Conservation (phyloP, 2,329 filamentous ascomycete species). For the Sclerotinia borealis region DNA sequence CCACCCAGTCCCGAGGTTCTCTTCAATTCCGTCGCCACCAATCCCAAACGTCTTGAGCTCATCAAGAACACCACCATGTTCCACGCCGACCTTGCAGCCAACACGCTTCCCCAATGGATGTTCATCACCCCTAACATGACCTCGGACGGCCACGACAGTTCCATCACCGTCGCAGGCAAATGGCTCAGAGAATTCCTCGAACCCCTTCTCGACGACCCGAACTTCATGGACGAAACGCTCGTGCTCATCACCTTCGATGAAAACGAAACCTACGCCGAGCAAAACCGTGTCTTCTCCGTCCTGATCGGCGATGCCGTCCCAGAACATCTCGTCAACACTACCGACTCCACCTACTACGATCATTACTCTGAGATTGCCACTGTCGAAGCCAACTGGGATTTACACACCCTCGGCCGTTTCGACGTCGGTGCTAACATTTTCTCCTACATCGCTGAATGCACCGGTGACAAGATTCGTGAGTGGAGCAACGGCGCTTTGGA, state of each 20-base stretch:
- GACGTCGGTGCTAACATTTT: slow-evolving; percentile 70
- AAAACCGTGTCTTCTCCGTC: slow-evolving; percentile 65
- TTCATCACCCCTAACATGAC: slow-evolving; percentile 51
- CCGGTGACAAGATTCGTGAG: slow-evolving; percentile 43
- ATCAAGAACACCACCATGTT: slow-evolving; percentile 72
- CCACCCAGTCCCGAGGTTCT: slow-evolving; percentile 45
- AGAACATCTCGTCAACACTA: slow-evolving; percentile 55
- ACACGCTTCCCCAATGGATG: slow-evolving; percentile 57
- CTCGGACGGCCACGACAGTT: slow-evolving; percentile 68
- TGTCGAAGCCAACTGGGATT: slow-evolving; percentile 60
- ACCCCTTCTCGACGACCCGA: slow-evolving; percentile 60
- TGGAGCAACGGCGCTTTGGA: slow-evolving; percentile 29
- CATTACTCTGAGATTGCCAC: slow-evolving; percentile 67
- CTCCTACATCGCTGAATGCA: slow-evolving; percentile 52
- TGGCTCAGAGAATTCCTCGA: slow-evolving; percentile 65
- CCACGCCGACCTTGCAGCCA: slow-evolving; percentile 55
- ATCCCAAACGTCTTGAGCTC: slow-evolving; percentile 53
- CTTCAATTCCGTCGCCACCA: slow-evolving; percentile 58
- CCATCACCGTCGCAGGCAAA: slow-evolving; percentile 59
- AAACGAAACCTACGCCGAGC: slow-evolving; percentile 59
- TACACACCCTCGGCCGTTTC: slow-evolving; percentile 64
- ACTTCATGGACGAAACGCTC: slow-evolving; percentile 71
- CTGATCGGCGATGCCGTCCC: slow-evolving; percentile 72
- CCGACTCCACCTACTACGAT: slow-evolving; percentile 64
- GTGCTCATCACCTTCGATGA: slow-evolving; percentile 77